Evolutionary conservation across 495 filamentous ascomycete species (phyloP).

Genomic region (Chaetomidium leptoderma): DNA sequence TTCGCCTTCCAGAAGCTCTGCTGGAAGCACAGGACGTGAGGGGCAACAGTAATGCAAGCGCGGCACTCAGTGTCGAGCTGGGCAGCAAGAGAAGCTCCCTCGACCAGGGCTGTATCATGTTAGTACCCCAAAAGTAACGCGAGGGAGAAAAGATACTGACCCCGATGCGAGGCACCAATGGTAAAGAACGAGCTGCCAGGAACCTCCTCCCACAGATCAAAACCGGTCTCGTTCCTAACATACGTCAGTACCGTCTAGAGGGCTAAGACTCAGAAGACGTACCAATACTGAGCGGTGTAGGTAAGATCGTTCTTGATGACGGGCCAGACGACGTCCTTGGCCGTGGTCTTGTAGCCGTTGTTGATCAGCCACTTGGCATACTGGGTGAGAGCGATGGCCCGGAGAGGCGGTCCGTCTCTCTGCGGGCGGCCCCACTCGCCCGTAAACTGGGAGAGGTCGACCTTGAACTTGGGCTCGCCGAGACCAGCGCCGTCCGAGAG

Average conservation of each 20-base stretch:
- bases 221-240: constrained; percentile 53
- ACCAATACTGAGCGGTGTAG: constrained; percentile 70
- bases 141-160: constrained; percentile 7
- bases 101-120: constrained; percentile 47
- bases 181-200: constrained; percentile 59
- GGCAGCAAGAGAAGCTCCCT: constrained; percentile 56
- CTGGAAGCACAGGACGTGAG: constrained; percentile 57
- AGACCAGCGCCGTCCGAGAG: constrained; percentile 50
- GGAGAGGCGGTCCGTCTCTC: constrained; percentile 64
- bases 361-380: constrained; percentile 47
- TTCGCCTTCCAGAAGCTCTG: constrained; percentile 59
- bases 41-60: constrained; percentile 51
- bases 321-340: constrained; percentile 51
- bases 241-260: neutral
- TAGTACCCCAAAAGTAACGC: neutral
- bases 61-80: constrained; percentile 41
- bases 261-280: neutral
- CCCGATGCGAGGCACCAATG: constrained; percentile 37
- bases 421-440: constrained; percentile 69
- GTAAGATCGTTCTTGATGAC: constrained; percentile 62
- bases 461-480: constrained; percentile 59
- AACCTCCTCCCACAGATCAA: constrained; percentile 71
- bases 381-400: constrained; percentile 54
- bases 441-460: constrained; percentile 57
- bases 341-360: constrained; percentile 45